A percentile compares a stretch with the other conserved stretches of the same genome.
Conservation (phyloP, 441 rosid species). For the Biscutella laevigata region DNA sequence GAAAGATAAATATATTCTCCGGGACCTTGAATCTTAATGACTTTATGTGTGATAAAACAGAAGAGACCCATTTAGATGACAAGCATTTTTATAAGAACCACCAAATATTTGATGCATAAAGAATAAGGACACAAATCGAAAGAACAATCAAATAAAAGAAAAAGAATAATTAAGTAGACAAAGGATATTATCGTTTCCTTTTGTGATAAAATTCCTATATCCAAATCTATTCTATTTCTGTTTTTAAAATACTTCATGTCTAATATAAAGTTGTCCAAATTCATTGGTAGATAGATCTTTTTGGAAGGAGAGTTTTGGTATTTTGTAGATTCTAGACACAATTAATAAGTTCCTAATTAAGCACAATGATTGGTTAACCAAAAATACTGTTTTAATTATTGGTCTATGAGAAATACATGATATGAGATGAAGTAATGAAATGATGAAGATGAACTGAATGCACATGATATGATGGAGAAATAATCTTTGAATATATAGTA, state of each 20-base stretch:
- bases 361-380: neutral
- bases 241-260: constrained; percentile 25
- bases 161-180: constrained; percentile 12
- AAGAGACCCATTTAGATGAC: constrained; percentile 22
- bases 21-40: constrained; percentile 26
- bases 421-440: neutral
- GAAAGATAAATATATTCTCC: constrained; percentile 12
- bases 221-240: constrained; percentile 25
- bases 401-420: neutral
- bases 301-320: neutral
- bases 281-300: constrained; percentile 2
- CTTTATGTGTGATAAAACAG: constrained; percentile 20
- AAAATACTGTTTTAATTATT: neutral
- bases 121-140: constrained; percentile 17
- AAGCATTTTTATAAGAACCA: constrained; percentile 26
- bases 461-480: neutral
- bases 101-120: constrained; percentile 18
- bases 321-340: neutral
- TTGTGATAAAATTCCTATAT: constrained; percentile 23
- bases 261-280: neutral
- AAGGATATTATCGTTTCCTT: constrained; percentile 25
- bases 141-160: neutral
- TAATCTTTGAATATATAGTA: too few relatives aligned
- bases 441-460: neutral
- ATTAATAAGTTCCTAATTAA: too few relatives aligned